These are phyloP conservation scores for Didymella lethalis DNA, from an alignment of 2,329 filamentous ascomycete species.

Conservation along the genomic window DNA sequence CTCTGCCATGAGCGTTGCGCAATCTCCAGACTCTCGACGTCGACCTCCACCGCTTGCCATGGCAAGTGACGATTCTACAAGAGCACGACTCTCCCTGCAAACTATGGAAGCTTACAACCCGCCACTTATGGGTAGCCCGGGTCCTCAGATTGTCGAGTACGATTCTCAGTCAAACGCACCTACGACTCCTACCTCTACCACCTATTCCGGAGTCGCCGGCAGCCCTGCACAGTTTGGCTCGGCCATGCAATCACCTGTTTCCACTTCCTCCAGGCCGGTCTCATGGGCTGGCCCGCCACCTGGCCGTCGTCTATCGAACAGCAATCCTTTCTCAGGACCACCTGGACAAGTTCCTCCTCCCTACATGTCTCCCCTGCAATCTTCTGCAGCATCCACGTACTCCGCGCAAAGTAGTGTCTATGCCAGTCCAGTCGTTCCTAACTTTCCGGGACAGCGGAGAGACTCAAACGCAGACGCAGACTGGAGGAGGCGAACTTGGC, in stretches of 20 bases:
- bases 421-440: conserved; percentile 71
- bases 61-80: conserved; percentile 69
- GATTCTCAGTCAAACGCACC: conserved; percentile 74
- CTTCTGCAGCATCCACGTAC: conserved; percentile 61
- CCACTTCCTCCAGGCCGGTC: conserved; percentile 72
- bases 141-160: conserved; percentile 70
- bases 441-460: conserved; percentile 68
- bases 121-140: conserved; percentile 68
- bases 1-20: conserved; percentile 68
- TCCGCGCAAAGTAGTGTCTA: conserved; percentile 68
- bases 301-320: conserved; percentile 75
- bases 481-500: conserved; percentile 87
- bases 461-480: conserved; percentile 78
- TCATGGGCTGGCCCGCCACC: conserved; percentile 77
- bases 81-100: conserved; percentile 63
- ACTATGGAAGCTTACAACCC: conserved; percentile 70
- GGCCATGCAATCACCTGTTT: conserved; percentile 74
- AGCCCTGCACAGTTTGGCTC: conserved; percentile 76
- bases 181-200: conserved; percentile 83
- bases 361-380: conserved; percentile 64
- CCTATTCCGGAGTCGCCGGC: conserved; percentile 77
- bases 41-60: conserved; percentile 85
- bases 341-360: conserved; percentile 67
- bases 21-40: conserved; percentile 63
- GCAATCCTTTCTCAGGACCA: conserved; percentile 75